A percentile compares a stretch with the other conserved stretches of the same genome.
Evolutionary conservation across 176 grass and related monocot genomes (phyloP).

Genomic region (Poa annua): DNA sequence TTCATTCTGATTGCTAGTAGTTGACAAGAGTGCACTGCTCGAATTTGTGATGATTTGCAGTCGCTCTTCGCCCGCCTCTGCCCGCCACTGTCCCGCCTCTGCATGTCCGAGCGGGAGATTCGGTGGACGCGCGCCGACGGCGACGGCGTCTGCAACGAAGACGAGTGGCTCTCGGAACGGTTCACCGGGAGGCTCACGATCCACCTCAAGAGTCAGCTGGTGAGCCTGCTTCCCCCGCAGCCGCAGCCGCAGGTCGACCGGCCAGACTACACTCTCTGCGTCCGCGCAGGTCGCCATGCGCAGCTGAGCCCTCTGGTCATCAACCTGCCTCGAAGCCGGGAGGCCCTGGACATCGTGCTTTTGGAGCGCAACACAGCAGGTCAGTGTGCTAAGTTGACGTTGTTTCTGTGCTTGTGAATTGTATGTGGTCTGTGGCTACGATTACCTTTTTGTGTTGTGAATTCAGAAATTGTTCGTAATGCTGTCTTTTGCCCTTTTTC

Average conservation of each 20-base stretch:
- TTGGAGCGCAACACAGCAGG: not conserved
- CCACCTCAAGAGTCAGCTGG: not conserved
- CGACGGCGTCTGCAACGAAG: not conserved
- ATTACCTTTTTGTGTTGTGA: not conserved
- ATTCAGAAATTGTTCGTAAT: not conserved
- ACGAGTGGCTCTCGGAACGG: not conserved
- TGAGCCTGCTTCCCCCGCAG: not conserved
- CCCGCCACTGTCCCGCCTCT: not conserved
- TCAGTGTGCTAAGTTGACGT: slow-evolving; percentile 3
- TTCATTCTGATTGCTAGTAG: not conserved
- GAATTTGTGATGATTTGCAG: slow-evolving; percentile 29
- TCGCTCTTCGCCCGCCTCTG: not conserved
- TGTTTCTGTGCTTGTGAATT: not conserved
- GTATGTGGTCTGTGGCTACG: not conserved
- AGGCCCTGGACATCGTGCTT: slow-evolving; percentile 9
- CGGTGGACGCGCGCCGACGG: not conserved
- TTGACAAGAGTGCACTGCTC: not conserved
- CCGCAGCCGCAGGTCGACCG: not conserved
- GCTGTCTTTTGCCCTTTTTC: not conserved
- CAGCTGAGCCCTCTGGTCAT: slow-evolving; percentile 18
- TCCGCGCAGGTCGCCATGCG: slow-evolving; percentile 1
- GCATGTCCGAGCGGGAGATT: slow-evolving; percentile 18
- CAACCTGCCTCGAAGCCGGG: slow-evolving; percentile 38
- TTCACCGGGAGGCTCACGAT: not conserved
- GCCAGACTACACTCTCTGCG: not conserved